Evolutionary conservation across 2,329 filamentous ascomycete species (phyloP).

Genomic region (Diaporthe ilicicola): DNA sequence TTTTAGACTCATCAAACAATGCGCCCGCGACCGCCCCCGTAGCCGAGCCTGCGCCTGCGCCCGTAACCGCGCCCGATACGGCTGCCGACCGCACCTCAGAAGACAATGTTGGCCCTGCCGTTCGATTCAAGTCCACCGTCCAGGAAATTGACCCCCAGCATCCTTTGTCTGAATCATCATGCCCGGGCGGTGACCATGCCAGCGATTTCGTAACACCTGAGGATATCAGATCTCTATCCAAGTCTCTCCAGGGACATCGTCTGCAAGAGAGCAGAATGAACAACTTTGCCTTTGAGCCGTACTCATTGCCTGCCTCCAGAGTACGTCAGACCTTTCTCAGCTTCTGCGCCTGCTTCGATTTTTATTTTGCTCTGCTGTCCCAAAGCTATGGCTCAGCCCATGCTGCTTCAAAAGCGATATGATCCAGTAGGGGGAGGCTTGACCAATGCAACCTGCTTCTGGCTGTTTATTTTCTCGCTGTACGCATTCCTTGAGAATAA

Average conservation of each 20-base stretch:
- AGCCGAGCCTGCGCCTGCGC: not conserved
- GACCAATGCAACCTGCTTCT: conserved; percentile 1
- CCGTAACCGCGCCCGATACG: conserved; percentile 21
- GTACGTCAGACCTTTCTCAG: conserved; percentile 61
- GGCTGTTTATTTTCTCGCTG: conserved; percentile 4
- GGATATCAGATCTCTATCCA: conserved; percentile 76
- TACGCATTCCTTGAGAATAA: not conserved
- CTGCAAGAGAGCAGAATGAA: conserved; percentile 85
- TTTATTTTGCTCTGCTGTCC: conserved; percentile 23
- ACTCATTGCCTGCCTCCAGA: conserved; percentile 85
- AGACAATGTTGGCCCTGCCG: conserved; percentile 55
- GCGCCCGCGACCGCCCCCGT: not conserved
- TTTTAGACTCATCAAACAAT: conserved; percentile 26
- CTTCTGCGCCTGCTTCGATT: conserved; percentile 38
- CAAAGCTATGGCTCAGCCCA: conserved; percentile 7
- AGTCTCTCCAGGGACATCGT: conserved; percentile 75
- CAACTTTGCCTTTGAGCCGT: conserved; percentile 88
- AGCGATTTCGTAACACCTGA: conserved; percentile 59
- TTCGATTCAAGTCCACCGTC: conserved; percentile 76
- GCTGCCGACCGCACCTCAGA: conserved; percentile 35
- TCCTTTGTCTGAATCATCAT: conserved; percentile 38
- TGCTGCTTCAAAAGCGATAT: conserved; percentile 7
- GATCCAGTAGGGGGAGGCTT: not conserved
- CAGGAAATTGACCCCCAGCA: conserved; percentile 71
- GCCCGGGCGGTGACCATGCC: conserved; percentile 30